phyloP scores from a whole-genome alignment of 2,329 filamentous ascomycete species.

The Cercospora janseana region DNA sequence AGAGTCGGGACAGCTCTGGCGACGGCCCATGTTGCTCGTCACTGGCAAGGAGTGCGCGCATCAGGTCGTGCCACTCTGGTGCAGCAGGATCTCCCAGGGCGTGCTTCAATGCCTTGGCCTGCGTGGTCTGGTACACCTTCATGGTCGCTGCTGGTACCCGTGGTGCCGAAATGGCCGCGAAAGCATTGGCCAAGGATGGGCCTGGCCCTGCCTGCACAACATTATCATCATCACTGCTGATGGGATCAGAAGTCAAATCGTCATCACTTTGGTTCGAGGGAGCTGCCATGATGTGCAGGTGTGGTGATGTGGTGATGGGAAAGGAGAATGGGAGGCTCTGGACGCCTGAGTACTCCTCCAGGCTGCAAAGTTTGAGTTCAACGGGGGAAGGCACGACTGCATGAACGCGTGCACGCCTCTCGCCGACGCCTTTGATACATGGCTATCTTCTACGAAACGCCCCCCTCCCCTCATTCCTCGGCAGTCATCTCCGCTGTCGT shows the following conservation, averaged over 20 bases:
- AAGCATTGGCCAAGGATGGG: neutral
- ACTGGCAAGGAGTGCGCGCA: neutral
- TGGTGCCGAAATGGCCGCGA: neutral
- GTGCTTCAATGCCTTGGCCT: neutral
- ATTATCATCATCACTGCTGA: neutral
- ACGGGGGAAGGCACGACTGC: too few relatives aligned
- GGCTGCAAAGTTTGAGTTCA: too few relatives aligned
- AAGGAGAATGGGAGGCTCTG: too few relatives aligned
- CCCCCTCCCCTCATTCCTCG: too few relatives aligned
- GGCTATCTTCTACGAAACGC: too few relatives aligned
- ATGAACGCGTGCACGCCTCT: too few relatives aligned
- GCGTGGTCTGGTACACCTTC: neutral
- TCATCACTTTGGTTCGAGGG: too few relatives aligned
- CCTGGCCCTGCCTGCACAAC: neutral
- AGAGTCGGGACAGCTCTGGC: neutral
- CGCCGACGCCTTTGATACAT: too few relatives aligned
- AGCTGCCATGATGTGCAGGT: neutral
- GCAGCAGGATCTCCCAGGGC: neutral
- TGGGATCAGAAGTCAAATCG: neutral
- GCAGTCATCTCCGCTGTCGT: too few relatives aligned
- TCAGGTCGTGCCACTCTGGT: neutral
- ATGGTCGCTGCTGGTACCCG: neutral
- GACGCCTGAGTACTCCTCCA: too few relatives aligned
- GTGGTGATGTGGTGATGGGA: neutral
- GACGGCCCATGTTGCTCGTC: neutral